Evolutionary conservation across 1,284 basidiomycete species (phyloP), one percentile per base, ranked within the genome.

Genomic region (Apiotrichum akiyoshidainum): DNA sequence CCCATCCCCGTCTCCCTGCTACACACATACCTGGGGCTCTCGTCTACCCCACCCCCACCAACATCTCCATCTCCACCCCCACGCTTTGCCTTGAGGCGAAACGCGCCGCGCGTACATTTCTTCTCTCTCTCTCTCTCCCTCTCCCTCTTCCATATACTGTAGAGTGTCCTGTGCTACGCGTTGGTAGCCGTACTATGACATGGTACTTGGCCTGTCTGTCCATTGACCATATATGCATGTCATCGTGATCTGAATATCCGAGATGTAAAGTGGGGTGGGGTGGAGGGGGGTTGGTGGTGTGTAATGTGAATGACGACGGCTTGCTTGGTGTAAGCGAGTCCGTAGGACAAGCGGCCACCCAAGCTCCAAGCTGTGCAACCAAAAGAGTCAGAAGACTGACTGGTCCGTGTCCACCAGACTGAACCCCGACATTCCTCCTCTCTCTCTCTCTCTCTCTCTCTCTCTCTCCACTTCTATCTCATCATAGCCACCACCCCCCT

Each of bases 211-310:
- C 37, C 40, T 21, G 12, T 39, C 21, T 47, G 45, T 40, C 45
- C 45, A 54, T 54, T 17, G 45, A 54, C 53, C 53, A 54, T 40
- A 45, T 45, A 46, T 40, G 46, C 46, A 47, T 48, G 45, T 31
- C 45, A 46, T 21, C 19, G 49, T 46, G 45, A 46, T 46, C 45
- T 39, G 34, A 14, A 14, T 14, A 22, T 34, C 35, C 40, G 8
- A 41, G 17, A 7, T 16, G 13, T 8, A 8, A 13, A 19, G 7
- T n/a, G 13, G 14, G 13, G n/a, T 19, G n/a, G n/a, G n/a, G n/a
- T n/a, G n/a, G n/a, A n/a, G n/a, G n/a, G n/a, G n/a, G n/a, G n/a
- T n/a, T n/a, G n/a, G n/a, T n/a, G n/a, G n/a, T n/a, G n/a, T n/a
- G n/a, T n/a, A n/a, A n/a, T n/a, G n/a, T n/a, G n/a, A n/a, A n/a